Percentiles rank a stretch among this genome's conserved stretches.
Conservation (phyloP, 2,329 filamentous ascomycete species). For the Orbilia blumenaviensis region DNA sequence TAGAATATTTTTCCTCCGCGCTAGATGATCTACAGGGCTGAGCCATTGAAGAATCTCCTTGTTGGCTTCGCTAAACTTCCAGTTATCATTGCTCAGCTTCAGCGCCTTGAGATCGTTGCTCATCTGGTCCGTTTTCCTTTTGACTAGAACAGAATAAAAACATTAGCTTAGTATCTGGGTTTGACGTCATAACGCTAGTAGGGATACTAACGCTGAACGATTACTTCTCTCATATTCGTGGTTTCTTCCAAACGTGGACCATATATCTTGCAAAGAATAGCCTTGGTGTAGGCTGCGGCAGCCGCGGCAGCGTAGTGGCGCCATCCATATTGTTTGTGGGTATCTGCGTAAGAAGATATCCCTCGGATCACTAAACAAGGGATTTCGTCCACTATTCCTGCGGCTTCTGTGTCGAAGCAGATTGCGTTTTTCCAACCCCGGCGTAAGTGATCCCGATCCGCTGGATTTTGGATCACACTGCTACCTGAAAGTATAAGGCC, state of each 20-base stretch:
- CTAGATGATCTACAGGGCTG: constrained; percentile 59
- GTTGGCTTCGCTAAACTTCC: no score
- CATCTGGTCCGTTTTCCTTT: not conserved
- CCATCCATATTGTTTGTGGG: not conserved
- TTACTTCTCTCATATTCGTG: not conserved
- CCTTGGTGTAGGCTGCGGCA: not conserved
- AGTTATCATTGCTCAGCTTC: not conserved
- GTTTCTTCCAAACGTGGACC: not conserved
- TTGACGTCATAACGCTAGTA: not conserved
- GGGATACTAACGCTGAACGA: not conserved
- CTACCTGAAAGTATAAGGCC: constrained; percentile 4
- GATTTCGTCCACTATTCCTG: not conserved
- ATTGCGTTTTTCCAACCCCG: not conserved
- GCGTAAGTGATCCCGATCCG: not conserved
- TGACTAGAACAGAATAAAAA: no score
- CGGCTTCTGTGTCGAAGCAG: not conserved
- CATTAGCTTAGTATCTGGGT: no score
- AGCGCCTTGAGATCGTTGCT: not conserved
- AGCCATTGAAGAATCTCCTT: constrained; percentile 63
- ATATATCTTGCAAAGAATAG: not conserved
- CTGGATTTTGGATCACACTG: not conserved
- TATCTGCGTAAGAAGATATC: not conserved
- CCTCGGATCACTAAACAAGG: not conserved
- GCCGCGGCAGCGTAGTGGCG: not conserved
- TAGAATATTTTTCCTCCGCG: constrained; percentile 62